Percentiles rank a stretch among this genome's conserved stretches.
phyloP scores from a whole-genome alignment of 2,329 filamentous ascomycete species.

The Ophiostoma triangulosporum region DNA sequence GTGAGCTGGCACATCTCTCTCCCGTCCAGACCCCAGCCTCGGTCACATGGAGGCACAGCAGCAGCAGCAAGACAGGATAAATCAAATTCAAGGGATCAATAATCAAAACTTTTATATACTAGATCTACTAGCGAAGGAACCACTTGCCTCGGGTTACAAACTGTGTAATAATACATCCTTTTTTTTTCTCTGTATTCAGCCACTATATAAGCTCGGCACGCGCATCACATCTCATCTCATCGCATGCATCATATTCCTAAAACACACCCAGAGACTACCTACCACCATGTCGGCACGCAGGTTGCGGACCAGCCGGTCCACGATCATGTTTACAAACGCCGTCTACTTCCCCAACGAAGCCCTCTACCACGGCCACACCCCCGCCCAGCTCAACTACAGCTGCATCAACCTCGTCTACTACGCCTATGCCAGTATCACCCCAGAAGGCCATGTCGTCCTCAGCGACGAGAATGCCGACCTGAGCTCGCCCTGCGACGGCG shows the following conservation, averaged over 20 bases:
- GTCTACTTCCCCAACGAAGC: constrained; percentile 76
- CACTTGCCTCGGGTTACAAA: too few relatives aligned
- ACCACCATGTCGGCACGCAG: constrained; percentile 20
- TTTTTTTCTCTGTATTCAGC: too few relatives aligned
- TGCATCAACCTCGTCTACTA: constrained; percentile 76
- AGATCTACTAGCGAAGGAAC: too few relatives aligned
- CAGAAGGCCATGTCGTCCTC: constrained; percentile 57
- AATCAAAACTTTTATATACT: neutral
- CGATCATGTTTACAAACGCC: constrained; percentile 53
- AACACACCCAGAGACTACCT: too few relatives aligned
- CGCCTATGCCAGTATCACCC: constrained; percentile 61
- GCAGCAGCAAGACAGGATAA: neutral
- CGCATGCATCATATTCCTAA: neutral
- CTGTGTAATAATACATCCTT: too few relatives aligned
- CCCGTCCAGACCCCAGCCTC: constrained; percentile 3
- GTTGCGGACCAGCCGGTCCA: constrained; percentile 31
- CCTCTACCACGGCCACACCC: constrained; percentile 59
- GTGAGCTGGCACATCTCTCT: constrained; percentile 8
- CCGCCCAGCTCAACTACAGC: constrained; percentile 58
- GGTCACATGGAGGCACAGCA: neutral
- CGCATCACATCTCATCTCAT: neutral
- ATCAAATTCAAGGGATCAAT: neutral
- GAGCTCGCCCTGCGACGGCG: constrained; percentile 57
- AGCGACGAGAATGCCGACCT: constrained; percentile 69
- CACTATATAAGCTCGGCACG: neutral